Base-by-base conservation (phyloP, 208 protist genomes). In the Trypanosoma theileri region DNA sequence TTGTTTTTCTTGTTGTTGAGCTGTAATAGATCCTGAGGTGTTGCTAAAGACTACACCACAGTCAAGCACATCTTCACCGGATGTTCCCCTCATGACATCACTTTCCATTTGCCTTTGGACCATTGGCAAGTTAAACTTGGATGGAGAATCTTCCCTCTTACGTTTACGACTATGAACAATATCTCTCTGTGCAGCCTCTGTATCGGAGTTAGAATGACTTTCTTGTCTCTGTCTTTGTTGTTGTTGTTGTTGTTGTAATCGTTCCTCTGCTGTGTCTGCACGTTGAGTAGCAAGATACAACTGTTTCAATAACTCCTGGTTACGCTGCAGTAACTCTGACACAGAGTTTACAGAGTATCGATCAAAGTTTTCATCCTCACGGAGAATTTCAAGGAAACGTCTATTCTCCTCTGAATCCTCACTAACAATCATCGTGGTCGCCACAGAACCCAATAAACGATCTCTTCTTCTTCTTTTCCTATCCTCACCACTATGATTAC, bases 221-320 rank as follows among this genome's bases (percentile, higher is more conserved):
- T 35, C 41, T 50, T 19, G n/a, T 44, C 44, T 45, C 16, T 54
- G 4, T 19, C n/a, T 10, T 21, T 28, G 28, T 59, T 41, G 9
- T 35, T 24, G 19, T 42, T 59, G 2, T 21, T 46, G 42, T 66
- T 35, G 4, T 19, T 31, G 10, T 21, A 24, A 31, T 4, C 3
- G 24, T 48, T 64, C 19, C 28, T 61, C 59, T 19, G 19, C 54
- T 0, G 1, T 12, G 9, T 61, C 42, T 1, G 54, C 73, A 22
- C 66, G 79, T 66, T 88, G 83, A 40, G 84, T 86, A 3, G 51
- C 64, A 4, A 69, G 53, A 66, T 91, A 91, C 45, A 94, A 75
- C 69, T 94, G 82, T 69, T 80, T 61, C 51, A 90, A 53, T 8
- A 94, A 72, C 61, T 94, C 85, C 71, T 91, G 85, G 65, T 94